These are phyloP conservation scores for Tuber melanosporum DNA, from an alignment of 495 filamentous ascomycete species.

Conservation along the genomic window DNA sequence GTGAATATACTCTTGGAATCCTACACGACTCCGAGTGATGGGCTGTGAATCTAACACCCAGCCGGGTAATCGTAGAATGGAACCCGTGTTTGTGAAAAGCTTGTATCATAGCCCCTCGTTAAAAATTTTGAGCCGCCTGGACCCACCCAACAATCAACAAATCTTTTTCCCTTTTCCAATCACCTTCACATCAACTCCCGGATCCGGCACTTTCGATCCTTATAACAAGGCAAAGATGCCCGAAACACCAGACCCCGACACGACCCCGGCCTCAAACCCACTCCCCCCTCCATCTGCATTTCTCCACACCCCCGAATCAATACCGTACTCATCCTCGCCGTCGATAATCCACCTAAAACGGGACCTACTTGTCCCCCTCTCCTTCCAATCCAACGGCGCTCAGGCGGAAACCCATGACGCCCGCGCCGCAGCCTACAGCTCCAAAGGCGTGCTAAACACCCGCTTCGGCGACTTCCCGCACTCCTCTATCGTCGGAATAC, in stretches of 20 bases:
- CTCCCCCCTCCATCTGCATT: conserved; percentile 28
- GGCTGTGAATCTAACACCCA: not conserved
- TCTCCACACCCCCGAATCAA: conserved; percentile 24
- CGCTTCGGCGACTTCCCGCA: conserved; percentile 94
- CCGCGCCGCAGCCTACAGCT: conserved; percentile 54
- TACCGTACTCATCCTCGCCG: conserved; percentile 21
- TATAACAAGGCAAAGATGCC: not conserved
- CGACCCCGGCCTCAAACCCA: not conserved
- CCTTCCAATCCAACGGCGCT: conserved; percentile 49
- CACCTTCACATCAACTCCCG: not conserved
- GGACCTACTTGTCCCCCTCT: conserved; percentile 68
- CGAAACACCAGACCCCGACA: not conserved
- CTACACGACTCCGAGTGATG: not conserved
- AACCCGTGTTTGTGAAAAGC: not conserved
- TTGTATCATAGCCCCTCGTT: not conserved
- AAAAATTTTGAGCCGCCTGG: not conserved
- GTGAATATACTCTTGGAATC: too few species aligned
- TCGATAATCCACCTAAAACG: conserved; percentile 75
- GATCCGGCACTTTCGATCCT: not conserved
- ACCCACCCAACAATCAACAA: not conserved
- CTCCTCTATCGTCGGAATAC: conserved; percentile 67
- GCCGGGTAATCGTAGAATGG: not conserved
- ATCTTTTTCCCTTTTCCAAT: conserved; percentile 4
- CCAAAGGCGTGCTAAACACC: conserved; percentile 64
- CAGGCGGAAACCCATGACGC: conserved; percentile 53